Evolutionary conservation across 345 rosid species (phyloP), one percentile per base, ranked within the genome.

Genomic region (Bruguiera parviflora): DNA sequence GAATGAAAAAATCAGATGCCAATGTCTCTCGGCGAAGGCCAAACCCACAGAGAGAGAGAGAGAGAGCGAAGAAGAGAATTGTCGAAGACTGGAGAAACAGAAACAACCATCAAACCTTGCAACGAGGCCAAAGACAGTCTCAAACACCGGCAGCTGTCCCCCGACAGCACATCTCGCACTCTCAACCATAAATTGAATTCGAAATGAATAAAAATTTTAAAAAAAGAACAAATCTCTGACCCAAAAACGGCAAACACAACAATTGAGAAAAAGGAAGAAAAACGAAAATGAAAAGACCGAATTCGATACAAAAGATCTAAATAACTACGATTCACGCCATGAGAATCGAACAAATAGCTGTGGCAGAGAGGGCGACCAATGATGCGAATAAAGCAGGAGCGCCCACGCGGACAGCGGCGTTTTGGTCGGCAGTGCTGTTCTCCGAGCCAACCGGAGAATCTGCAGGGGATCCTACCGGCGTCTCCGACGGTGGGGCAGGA

Each of bases 401-500:
- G 11, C 69, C 82, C 78, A 75, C 76, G 75, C 69, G 78, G 70
- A 67, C 80, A 6, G 76, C 86, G 27, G 75, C 85, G 39, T 74
- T 81, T 8, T 55, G 9, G 15, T 73, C 77, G 43, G 92, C 61
- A 53, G 79, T 83, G 67, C 88, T 91, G 4, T 86, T 63, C 71
- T 74, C 91, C 4, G 89, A 82, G 33, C 53, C 61, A 11, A 13
- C 68, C 19, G 97, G 96, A 0, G 86, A 75, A 7, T 71, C 93
- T 0, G 87, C 83, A 4, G 96, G 93, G 8, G 97, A 67, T 53
- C 85, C 85, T 0, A 16, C 89, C 2, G 93, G 92, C 37, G 97
- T 75, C 1, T 79, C 87, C 3, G 2, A 10, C 1, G 93, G 95
- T 15, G 96, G 98, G 0, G 96, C 93, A 1, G 97, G 98, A 5